A percentile compares a stretch with the other conserved stretches of the same genome.
Conservation (phyloP, 2,329 filamentous ascomycete genomes). For the Arthroderma uncinatum region DNA sequence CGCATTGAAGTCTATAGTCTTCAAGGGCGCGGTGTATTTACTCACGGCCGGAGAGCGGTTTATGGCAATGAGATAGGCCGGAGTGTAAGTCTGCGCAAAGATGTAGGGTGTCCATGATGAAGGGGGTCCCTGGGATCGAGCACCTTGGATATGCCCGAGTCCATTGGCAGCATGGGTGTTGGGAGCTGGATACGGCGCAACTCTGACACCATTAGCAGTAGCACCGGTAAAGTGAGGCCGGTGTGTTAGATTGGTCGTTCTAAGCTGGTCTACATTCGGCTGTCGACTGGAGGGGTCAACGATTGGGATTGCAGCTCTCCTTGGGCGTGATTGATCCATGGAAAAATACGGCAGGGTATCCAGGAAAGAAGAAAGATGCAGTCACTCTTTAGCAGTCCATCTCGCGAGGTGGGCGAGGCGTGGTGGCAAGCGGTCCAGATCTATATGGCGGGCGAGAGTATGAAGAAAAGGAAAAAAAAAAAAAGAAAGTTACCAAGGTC, state of each 20-base stretch:
- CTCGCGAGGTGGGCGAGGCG: neutral
- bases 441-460: neutral
- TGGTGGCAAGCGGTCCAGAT: too few relatives aligned
- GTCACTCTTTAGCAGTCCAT: neutral
- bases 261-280: neutral
- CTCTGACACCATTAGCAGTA: neutral
- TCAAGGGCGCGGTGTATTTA: conserved; percentile 11
- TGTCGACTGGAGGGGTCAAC: conserved; percentile 4
- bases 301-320: conserved; percentile 10
- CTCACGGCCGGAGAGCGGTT: conserved; percentile 19
- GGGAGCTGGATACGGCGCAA: neutral
- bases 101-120: conserved; percentile 16
- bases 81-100: conserved; percentile 19
- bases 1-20: conserved; percentile 16
- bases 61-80: conserved; percentile 18
- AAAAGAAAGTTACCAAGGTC: neutral
- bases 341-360: neutral
- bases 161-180: neutral
- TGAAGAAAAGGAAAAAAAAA: neutral
- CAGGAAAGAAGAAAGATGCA: neutral
- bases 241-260: neutral
- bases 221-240: neutral
- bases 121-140: neutral
- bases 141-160: neutral
- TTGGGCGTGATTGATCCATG: neutral